A percentile compares a stretch with the other conserved stretches of the same genome.
Conservation (phyloP, 176 grass and related monocot species). For the Panicum miliaceum region DNA sequence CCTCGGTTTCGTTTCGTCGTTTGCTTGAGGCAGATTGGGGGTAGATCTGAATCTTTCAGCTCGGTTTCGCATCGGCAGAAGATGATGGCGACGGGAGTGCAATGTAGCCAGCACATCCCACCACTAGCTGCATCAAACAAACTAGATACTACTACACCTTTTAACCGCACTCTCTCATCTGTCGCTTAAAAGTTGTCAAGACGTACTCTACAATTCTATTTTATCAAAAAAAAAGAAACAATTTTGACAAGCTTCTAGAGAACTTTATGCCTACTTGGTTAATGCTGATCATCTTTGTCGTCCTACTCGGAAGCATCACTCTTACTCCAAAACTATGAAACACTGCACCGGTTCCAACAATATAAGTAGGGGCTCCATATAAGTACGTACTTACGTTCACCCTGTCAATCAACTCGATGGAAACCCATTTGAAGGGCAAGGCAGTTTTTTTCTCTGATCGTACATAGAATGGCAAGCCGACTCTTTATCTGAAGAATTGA, state of each 20-base stretch:
- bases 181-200: background rate
- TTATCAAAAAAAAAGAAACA: too few relatives aligned
- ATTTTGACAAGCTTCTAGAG: background rate
- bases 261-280: background rate
- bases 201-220: background rate
- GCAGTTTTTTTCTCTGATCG: too few relatives aligned
- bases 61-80: background rate
- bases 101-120: background rate
- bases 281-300: background rate
- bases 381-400: too few relatives aligned
- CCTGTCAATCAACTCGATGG: too few relatives aligned
- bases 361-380: too few relatives aligned
- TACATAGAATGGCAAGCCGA: too few relatives aligned
- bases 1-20: background rate
- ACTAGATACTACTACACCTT: background rate
- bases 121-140: background rate
- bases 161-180: background rate
- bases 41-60: conserved; percentile 29
- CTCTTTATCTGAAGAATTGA: too few relatives aligned
- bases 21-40: background rate
- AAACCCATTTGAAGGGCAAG: too few relatives aligned
- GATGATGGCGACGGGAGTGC: background rate
- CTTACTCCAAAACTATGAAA: too few relatives aligned
- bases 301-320: background rate
- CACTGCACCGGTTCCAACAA: too few relatives aligned